Base-by-base conservation (phyloP, 2,329 filamentous ascomycete genomes). In the Fusarium mexicanum region DNA sequence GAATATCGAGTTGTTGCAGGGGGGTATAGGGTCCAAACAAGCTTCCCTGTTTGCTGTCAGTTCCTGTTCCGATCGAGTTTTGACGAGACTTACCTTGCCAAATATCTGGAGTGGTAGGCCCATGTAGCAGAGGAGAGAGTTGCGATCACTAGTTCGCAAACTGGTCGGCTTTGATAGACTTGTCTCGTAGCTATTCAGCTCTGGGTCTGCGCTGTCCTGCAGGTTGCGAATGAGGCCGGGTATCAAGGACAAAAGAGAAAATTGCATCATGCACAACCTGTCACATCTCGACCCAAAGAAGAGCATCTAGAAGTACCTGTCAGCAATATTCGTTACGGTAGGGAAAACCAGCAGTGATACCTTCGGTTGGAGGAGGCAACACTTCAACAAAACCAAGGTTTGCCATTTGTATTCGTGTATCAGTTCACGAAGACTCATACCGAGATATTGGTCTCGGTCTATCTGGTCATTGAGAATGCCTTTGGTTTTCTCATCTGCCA, bases 221-320 rank as follows among this genome's bases (percentile, higher is more conserved):
- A 99, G 89, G 78, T 93, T 94, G 79, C 94, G 91, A 79, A 98
- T 91, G 65, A 99, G 90, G 68, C 95, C 95, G 53, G 96, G 96
- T 85, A 99, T 97, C 79, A 99, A 87, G 61, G 96, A 98, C 77
- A 99, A 92, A 51, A 99, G 89, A 48, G 96, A 96, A 85, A 98
- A 99, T 83, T 99, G 96, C 84, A 98, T 95, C 93, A 98, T 97
- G 88, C 96, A 99, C 76, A 99, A 86, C 74, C 93, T 90, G 83
- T 99, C 96, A 83, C 96, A 98, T 77, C 95, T 91, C n/a, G 96
- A 95, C 71, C 96, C 95, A 79, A 98, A 99, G 85, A 99, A 98
- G 61, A 99, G 91, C 93, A 98, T 98, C 95, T 98, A 33, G 35
- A 14, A 22, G 53, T 35, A 58, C 74, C 35, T 67, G 67, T 48